A percentile compares a stretch with the other conserved stretches of the same genome.
Conservation (phyloP, 305 asterid species). For the Solanum hybrid region DNA sequence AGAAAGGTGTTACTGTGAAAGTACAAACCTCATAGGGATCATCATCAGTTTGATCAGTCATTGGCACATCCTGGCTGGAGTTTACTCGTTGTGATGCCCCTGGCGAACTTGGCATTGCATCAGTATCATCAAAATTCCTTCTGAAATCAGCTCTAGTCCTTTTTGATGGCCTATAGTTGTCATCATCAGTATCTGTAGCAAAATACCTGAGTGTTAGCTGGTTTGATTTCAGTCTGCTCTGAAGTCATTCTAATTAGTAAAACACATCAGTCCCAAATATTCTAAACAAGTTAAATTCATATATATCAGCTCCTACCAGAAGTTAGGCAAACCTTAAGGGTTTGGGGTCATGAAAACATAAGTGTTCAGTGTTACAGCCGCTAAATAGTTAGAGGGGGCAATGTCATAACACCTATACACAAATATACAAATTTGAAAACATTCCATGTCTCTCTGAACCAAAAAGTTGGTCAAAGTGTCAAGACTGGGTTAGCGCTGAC, state of each 20-base stretch:
- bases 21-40: conserved; percentile 58
- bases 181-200: conserved; percentile 84
- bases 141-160: conserved; percentile 64
- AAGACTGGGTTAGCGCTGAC: not conserved
- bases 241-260: not conserved
- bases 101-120: conserved; percentile 77
- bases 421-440: not conserved
- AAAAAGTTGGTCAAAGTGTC: too few species aligned
- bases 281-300: not conserved
- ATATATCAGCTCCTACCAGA: not conserved
- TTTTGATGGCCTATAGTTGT: conserved; percentile 70
- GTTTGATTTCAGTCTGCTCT: not conserved
- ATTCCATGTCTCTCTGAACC: not conserved
- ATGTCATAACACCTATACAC: not conserved
- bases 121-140: conserved; percentile 59
- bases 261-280: not conserved
- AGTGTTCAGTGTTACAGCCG: not conserved
- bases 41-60: conserved; percentile 89
- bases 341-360: not conserved
- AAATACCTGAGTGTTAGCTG: not conserved
- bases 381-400: not conserved
- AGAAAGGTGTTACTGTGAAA: conserved; percentile 1
- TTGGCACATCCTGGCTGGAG: conserved; percentile 65
- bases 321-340: not conserved
- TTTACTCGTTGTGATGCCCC: conserved; percentile 54